Base-by-base conservation (phyloP, 148 eudicot species). In the Persicaria tinctoria region DNA sequence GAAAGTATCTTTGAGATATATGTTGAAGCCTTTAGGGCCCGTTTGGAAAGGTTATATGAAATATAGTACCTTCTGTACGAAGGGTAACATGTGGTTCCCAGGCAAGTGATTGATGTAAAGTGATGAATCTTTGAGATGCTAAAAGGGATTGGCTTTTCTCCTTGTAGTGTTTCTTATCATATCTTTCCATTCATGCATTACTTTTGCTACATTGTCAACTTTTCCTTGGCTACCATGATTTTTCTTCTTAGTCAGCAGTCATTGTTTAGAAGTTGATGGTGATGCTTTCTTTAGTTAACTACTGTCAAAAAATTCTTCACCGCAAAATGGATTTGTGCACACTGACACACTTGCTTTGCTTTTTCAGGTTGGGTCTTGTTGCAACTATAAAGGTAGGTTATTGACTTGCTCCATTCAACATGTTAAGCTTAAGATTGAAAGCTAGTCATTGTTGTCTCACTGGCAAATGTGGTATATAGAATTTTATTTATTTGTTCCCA, bases 361-460 rank as follows among this genome's bases (percentile, higher is more conserved):
- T 41, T 78, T 73, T 73, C 80, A 78, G 80, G 80, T 63, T 78
- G 80, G 80, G 80, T 45, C 80, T 78, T 50, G 80, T 78, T 51
- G 50, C 80, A 48, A 78, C 80, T 6, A 78, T 78, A 73, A 78
- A 78, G 80, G 80, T 78, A 49, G 62, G 11, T 62, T 51, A 48
- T 23, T 20, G 10, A 11, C 70, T 47, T 27, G n/a, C 14, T 63
- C 46, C 23, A 51, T 72, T 72, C 60, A 20, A 4, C 38, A 9
- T 71, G 12, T 14, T 46, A 10, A 62, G 27, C 27, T 62, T 62
- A 27, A 62, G 27, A 62, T 62, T 62, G 6, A 23, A 62, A 62
- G 45, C 68, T 27, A 62, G 68, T 62, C 41, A 32, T 62, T 62
- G n/a, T 44, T 32, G 68, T 62, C 46, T 62, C 68, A 23, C 44